A percentile compares a stretch with the other conserved stretches of the same genome.
Conservation (phyloP, 352 stramenopile species). For the Globisporangium perplexum region DNA sequence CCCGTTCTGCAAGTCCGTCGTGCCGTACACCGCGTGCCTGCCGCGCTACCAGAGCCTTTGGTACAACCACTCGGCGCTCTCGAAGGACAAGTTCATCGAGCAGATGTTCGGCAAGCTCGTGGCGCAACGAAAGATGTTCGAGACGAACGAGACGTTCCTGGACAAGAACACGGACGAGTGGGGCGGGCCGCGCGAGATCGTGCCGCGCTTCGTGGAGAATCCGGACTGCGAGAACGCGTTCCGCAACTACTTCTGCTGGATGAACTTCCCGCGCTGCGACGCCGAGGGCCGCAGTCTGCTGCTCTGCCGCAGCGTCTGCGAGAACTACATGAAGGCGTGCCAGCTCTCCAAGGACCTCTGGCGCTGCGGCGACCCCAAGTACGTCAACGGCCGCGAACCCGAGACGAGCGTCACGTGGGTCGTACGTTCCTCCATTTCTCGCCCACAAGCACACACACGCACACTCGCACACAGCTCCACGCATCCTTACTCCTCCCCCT, state of each 20-base stretch:
- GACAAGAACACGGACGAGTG: conserved; percentile 68
- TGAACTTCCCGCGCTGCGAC: conserved; percentile 91
- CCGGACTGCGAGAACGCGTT: conserved; percentile 89
- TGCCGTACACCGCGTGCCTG: conserved; percentile 71
- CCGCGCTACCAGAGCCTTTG: conserved; percentile 66
- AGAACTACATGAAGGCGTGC: conserved; percentile 89
- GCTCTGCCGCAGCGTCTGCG: conserved; percentile 85
- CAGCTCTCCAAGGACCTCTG: conserved; percentile 81
- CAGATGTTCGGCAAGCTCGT: conserved; percentile 66
- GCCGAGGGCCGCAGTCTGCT: conserved; percentile 71
- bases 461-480: conserved; percentile 1
- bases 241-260: conserved; percentile 87
- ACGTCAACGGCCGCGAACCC: conserved; percentile 57
- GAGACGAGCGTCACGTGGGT: conserved; percentile 59
- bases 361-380: conserved; percentile 77
- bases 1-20: conserved; percentile 62
- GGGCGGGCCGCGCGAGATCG: conserved; percentile 42
- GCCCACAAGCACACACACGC: not conserved
- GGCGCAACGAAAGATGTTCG: conserved; percentile 48
- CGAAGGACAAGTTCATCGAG: conserved; percentile 65
- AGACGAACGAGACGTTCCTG: conserved; percentile 58
- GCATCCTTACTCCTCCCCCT: not conserved
- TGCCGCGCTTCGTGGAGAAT: conserved; percentile 80
- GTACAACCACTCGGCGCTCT: conserved; percentile 70
- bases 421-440: conserved; percentile 23